phyloP scores from a whole-genome alignment of 768 basidiomycete genomes.

The Amanita molliuscula region DNA sequence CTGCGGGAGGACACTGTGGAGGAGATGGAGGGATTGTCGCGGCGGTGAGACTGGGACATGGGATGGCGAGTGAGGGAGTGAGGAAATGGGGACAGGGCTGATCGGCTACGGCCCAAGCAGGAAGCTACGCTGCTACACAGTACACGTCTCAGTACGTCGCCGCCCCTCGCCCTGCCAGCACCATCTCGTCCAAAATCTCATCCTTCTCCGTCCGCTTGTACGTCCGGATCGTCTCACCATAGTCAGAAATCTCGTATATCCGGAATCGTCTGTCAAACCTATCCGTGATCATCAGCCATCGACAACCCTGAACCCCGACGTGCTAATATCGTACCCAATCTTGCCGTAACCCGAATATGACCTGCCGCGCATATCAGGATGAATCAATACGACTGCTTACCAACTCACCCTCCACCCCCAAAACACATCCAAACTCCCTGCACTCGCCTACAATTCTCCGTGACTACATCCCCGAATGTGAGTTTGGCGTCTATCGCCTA shows the following conservation, averaged over 20 bases:
- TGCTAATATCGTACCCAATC: slow-evolving; percentile 41
- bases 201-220: slow-evolving; percentile 74
- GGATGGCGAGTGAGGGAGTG: background rate
- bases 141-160: slow-evolving; percentile 12
- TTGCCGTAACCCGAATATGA: slow-evolving; percentile 80
- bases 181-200: slow-evolving; percentile 52
- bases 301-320: background rate
- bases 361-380: slow-evolving; percentile 20
- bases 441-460: slow-evolving; percentile 80
- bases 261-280: slow-evolving; percentile 90
- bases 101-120: background rate
- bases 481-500: background rate
- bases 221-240: slow-evolving; percentile 86
- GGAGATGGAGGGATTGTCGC: slow-evolving; percentile 6
- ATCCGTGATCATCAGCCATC: slow-evolving; percentile 4
- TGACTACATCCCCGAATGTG: slow-evolving; percentile 35
- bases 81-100: background rate
- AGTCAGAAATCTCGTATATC: slow-evolving; percentile 79
- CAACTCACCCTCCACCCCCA: slow-evolving; percentile 67
- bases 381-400: background rate
- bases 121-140: background rate
- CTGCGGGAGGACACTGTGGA: slow-evolving; percentile 1
- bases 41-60: slow-evolving; percentile 6
- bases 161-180: slow-evolving; percentile 47
- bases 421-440: slow-evolving; percentile 90